Evolutionary conservation across 176 grass and related monocot species (phyloP).

Genomic region (Microstegium vimineum): DNA sequence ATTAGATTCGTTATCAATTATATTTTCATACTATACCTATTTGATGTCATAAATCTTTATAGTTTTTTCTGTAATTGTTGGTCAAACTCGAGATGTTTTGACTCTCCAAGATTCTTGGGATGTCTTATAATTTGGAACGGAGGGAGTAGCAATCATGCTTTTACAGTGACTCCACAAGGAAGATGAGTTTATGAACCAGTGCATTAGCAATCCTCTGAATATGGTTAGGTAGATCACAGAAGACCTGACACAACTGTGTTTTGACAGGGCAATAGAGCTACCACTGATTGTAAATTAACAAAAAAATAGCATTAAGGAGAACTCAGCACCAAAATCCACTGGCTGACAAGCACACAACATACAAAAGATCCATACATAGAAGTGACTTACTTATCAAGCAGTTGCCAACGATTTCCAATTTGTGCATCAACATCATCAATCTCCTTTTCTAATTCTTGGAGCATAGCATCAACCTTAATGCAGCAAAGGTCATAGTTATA

Average conservation of each 20-base stretch:
- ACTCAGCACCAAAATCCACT: conserved; percentile 13
- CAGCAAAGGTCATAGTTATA: conserved; percentile 4
- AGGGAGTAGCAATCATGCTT: neutral
- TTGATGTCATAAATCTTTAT: no score
- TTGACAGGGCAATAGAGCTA: neutral
- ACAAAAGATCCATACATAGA: conserved; percentile 2
- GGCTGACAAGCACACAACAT: conserved; percentile 5
- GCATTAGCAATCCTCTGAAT: conserved; percentile 3
- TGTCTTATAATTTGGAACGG: no score
- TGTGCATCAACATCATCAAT: conserved; percentile 97
- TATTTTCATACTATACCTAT: no score
- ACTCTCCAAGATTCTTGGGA: no score
- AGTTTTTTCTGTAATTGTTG: no score
- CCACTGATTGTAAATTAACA: neutral
- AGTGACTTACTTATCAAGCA: conserved; percentile 82
- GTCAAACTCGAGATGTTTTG: no score
- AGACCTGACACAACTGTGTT: neutral
- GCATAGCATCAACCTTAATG: conserved; percentile 94
- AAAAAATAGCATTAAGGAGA: neutral
- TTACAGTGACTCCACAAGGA: neutral
- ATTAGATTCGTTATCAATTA: no score
- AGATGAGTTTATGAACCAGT: neutral
- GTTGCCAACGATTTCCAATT: conserved; percentile 92
- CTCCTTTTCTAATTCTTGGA: conserved; percentile 89
- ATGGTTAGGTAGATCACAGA: conserved; percentile 19